Base-by-base conservation (phyloP, 148 eudicot species). In the Spergularia bocconei region DNA sequence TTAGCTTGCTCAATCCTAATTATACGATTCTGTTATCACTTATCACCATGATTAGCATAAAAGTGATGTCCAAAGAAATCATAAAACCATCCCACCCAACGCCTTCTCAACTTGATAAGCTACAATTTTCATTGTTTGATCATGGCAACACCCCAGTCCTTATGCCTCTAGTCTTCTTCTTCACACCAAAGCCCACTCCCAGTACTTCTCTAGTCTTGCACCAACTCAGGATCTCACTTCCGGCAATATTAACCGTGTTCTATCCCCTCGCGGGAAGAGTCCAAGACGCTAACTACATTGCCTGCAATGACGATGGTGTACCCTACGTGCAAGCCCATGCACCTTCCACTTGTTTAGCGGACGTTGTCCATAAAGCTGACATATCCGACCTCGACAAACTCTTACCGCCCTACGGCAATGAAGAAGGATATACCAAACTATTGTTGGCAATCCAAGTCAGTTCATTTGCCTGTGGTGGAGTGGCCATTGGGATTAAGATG, bases 401-500 rank as follows among this genome's bases (percentile, higher is more conserved):
- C 14, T 53, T 53, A 53, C 57, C 57, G 0, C 11, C 57, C 0
- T 2, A 53, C 13, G 44, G 44, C 44, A 41, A 53, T 11, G 11
- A 2, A 3, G 17, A 13, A 16, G 17, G 17, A 53, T 16, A 41
- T 41, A 41, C 44, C 44, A 41, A 5, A 41, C 17, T 53, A 0
- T 53, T 53, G 13, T 16, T 53, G 57, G 57, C 36, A 23, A 73
- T 82, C 84, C 38, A 86, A 51, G 25, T 82, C 48, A 82, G 63
- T 33, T 20, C 17, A 36, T 86, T 86, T 57, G 7, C 62, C 0
- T 84, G 87, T 29, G 81, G 84, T 64, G 87, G 89, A 1, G 2
- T 78, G 7, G 85, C 78, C 6, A 60, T 84, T 1, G 70, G 75
- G 2, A 33, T 70, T 0, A 67, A 57, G 7, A 53, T 86, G 25